These are phyloP conservation scores for Cyberlindnera suaveolens DNA, from an alignment of 805 yeast species.

Conservation along the genomic window DNA sequence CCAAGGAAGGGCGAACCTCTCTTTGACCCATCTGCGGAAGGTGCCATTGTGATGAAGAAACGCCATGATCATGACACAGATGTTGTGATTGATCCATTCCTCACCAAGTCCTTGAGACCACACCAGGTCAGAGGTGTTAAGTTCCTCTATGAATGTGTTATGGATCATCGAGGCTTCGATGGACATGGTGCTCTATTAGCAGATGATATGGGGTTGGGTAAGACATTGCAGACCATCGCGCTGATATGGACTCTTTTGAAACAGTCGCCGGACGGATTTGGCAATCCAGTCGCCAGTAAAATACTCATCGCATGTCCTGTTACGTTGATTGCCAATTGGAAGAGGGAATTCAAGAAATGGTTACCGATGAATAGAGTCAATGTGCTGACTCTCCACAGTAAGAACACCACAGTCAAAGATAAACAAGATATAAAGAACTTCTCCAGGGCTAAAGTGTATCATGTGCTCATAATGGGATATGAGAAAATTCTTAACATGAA, in stretches of 20 bases:
- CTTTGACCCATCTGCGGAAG: conserved; percentile 30
- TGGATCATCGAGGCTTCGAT: conserved; percentile 52
- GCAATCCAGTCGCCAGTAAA: conserved; percentile 41
- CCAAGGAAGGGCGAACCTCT: conserved; percentile 27
- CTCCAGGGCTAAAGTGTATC: conserved; percentile 65
- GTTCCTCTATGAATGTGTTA: conserved; percentile 76
- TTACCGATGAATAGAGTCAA: conserved; percentile 48
- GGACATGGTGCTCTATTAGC: conserved; percentile 79
- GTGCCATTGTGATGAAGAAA: conserved; percentile 38
- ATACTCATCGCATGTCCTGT: conserved; percentile 88
- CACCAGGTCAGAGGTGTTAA: conserved; percentile 84
- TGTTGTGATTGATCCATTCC: conserved; percentile 55
- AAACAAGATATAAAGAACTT: conserved; percentile 21
- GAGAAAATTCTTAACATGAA: conserved; percentile 63
- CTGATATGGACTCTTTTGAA: conserved; percentile 77
- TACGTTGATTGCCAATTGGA: conserved; percentile 84
- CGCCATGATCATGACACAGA: conserved; percentile 26
- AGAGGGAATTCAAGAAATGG: conserved; percentile 86
- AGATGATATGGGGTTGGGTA: conserved; percentile 96
- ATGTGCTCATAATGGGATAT: conserved; percentile 81
- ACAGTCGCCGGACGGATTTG: conserved; percentile 42
- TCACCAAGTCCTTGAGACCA: conserved; percentile 54
- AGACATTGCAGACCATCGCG: conserved; percentile 80
- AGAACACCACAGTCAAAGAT: conserved; percentile 45
- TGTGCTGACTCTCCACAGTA: conserved; percentile 52